Percentiles rank a stretch among this genome's conserved stretches.
These are phyloP conservation scores for Corylus heterophylla DNA, from an alignment of 306 rosid species.

Conservation along the genomic window DNA sequence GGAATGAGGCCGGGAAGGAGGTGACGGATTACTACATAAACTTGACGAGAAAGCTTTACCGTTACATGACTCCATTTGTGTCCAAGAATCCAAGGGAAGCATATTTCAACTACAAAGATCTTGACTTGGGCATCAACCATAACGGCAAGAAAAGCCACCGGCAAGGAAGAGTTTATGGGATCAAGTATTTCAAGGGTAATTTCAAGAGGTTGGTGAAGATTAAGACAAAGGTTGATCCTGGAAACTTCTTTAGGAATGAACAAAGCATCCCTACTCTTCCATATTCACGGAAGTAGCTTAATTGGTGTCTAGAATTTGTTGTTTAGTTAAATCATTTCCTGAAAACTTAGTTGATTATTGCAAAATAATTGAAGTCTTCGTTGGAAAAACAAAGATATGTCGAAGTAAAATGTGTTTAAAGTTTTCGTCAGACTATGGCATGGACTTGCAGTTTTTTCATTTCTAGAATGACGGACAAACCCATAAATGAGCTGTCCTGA, in stretches of 20 bases:
- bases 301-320: no score
- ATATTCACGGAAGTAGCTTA: no score
- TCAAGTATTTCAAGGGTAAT: conserved; percentile 46
- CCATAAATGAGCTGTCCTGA: no score
- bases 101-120: conserved; percentile 52
- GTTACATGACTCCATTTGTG: conserved; percentile 56
- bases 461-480: no score
- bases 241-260: conserved; percentile 59
- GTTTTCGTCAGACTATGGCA: no score
- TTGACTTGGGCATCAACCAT: conserved; percentile 61
- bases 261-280: conserved; percentile 57
- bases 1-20: conserved; percentile 42
- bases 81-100: conserved; percentile 69
- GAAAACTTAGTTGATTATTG: no score
- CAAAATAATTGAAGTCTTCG: no score
- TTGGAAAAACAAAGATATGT: no score
- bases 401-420: no score
- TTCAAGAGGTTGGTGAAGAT: conserved; percentile 54
- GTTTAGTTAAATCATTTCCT: no score
- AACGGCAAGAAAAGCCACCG: conserved; percentile 31
- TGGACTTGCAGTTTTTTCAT: no score
- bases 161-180: conserved; percentile 51
- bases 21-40: conserved; percentile 26
- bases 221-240: conserved; percentile 63
- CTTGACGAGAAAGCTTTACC: conserved; percentile 27